phyloP scores from a whole-genome alignment of 2,329 filamentous ascomycete genomes.

The Calycina marina region DNA sequence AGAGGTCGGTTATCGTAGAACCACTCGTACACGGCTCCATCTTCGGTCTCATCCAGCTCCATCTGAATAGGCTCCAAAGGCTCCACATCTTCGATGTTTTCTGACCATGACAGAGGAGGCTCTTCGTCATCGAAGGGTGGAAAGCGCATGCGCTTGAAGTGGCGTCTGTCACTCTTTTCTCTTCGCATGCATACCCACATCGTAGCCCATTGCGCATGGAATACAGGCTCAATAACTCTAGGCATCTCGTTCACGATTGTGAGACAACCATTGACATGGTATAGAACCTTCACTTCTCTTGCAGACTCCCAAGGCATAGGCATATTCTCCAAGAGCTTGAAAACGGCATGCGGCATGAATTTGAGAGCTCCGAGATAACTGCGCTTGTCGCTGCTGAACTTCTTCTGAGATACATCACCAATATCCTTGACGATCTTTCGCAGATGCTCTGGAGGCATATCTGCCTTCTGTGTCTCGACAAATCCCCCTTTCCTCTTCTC shows the following conservation, averaged over 20 bases:
- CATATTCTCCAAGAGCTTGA: slow-evolving; percentile 98
- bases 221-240: slow-evolving; percentile 92
- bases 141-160: slow-evolving; percentile 99
- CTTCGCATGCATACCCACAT: slow-evolving; percentile 99
- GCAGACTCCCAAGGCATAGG: slow-evolving; percentile 99
- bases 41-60: slow-evolving; percentile 90
- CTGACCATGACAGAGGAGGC: slow-evolving; percentile 91
- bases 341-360: slow-evolving; percentile 96
- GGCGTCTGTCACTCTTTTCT: slow-evolving; percentile 86
- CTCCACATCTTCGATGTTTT: slow-evolving; percentile 97
- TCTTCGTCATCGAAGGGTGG: slow-evolving; percentile 98
- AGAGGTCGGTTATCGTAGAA: slow-evolving; percentile 92
- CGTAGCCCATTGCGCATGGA: slow-evolving; percentile 96
- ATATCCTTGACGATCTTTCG: slow-evolving; percentile 98
- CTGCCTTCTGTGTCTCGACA: slow-evolving; percentile 94
- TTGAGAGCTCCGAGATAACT: slow-evolving; percentile 95
- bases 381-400: slow-evolving; percentile 96
- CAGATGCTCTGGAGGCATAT: slow-evolving; percentile 96
- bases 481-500: slow-evolving; percentile 96
- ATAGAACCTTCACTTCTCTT: slow-evolving; percentile 91
- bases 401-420: slow-evolving; percentile 97
- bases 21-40: slow-evolving; percentile 86
- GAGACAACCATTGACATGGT: slow-evolving; percentile 94
- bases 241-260: slow-evolving; percentile 95
- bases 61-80: slow-evolving; percentile 96